These are phyloP conservation scores for Pseudozyma sp. DNA, from an alignment of 1,284 basidiomycete genomes.

Conservation along the genomic window DNA sequence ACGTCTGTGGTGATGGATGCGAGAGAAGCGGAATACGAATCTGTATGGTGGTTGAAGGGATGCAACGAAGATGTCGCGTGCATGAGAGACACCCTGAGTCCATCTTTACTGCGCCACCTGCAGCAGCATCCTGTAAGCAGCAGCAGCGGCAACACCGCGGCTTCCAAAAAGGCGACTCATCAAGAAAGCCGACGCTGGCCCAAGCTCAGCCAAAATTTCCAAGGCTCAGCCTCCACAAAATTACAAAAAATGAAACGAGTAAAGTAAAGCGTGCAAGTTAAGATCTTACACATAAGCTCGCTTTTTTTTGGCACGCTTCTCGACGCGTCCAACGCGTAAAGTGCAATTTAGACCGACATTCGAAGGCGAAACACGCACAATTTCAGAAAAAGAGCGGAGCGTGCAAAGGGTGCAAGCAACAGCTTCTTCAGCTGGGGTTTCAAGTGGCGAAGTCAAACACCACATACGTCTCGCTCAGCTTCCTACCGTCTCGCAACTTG, in stretches of 20 bases:
- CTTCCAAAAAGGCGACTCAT: slow-evolving; percentile 8
- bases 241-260: neutral
- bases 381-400: neutral
- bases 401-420: neutral
- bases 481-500: neutral
- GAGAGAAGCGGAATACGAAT: neutral
- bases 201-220: slow-evolving; percentile 6
- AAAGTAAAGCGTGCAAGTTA: neutral
- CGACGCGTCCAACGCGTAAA: slow-evolving; percentile 45
- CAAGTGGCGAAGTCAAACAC: slow-evolving; percentile 8
- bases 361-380: neutral
- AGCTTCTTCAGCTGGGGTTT: neutral
- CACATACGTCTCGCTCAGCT: neutral
- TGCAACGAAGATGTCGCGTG: slow-evolving; percentile 23
- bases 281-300: slow-evolving; percentile 13
- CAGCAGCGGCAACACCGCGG: neutral
- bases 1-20: neutral
- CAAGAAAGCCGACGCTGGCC: slow-evolving; percentile 3
- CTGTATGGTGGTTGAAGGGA: neutral
- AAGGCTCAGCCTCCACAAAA: slow-evolving; percentile 17
- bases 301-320: neutral
- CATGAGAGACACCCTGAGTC: neutral
- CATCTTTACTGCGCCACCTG: neutral
- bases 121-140: slow-evolving; percentile 22
- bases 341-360: slow-evolving; percentile 3